Base-by-base conservation (phyloP, 305 asterid species). In the Solanum hybrid region DNA sequence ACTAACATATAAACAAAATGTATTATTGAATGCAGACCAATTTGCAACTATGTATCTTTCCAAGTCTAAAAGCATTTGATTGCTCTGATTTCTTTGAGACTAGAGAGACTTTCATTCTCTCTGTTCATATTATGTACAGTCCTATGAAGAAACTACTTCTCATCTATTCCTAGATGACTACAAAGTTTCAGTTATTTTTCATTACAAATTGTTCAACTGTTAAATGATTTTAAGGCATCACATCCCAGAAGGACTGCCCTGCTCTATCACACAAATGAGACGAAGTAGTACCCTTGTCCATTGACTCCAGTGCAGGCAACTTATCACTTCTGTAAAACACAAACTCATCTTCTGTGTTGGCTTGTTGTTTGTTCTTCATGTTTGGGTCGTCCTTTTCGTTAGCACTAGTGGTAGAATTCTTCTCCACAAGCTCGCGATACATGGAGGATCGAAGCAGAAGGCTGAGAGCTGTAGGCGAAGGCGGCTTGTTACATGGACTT, bases 371-470 rank as follows among this genome's bases (percentile, higher is more conserved):
- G 22, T 66, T 86, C 19, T 64, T 85, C 31, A 69, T 35, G 40
- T 85, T 66, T n/a, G 85, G 12, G 76, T n/a, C 91, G 4, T 60
- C 88, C 19, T 91, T 90, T 77, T 90, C 90, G 32, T 37, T 87
- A 26, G 84, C 86, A 40, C 69, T 89, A 36, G 42, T 76, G 72
- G 64, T 87, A 17, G 91, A 78, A 71, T 91, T 94, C 93, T 96
- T 96, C 76, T 93, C 94, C 15, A 94, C 93, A 64, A 96, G 95
- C 88, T 94, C 93, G 72, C 92, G 94, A 82, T 93, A 96, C 95
- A 96, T 77, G 31, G 98, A 92, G 29, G 98, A 96, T 6, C 94
- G 91, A 19, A 94, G 94, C 12, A 96, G 95, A 38, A 96, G 95
- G 88, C 97, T 91, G 5, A 96, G 91, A 2, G 98, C 98, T 2